Evolutionary conservation across 164 flowering plant species (phyloP).

Genomic region (Magnolia kwangsiensis): DNA sequence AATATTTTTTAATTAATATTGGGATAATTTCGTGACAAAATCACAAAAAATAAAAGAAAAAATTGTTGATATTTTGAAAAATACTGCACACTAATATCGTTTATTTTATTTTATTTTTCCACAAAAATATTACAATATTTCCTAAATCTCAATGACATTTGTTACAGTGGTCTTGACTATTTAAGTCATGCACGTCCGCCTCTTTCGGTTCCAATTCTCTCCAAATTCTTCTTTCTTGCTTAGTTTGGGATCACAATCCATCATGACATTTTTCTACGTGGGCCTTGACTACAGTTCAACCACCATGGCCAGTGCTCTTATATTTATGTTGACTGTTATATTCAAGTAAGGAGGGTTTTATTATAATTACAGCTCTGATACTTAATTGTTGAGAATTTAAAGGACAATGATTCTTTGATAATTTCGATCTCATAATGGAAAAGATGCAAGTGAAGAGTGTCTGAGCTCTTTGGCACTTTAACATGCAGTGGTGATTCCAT

Average conservation of each 20-base stretch:
- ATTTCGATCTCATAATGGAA: conserved; percentile 35
- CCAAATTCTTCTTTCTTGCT: conserved; percentile 37
- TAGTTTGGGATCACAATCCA: conserved; percentile 35
- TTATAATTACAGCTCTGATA: too few relatives aligned
- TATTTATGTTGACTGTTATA: conserved; percentile 35
- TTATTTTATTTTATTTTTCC: too few relatives aligned
- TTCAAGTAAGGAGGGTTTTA: conserved; percentile 19
- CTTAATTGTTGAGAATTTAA: too few relatives aligned
- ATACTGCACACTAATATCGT: too few relatives aligned
- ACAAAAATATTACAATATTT: too few relatives aligned
- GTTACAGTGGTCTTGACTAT: too few relatives aligned
- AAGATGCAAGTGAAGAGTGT: conserved; percentile 18
- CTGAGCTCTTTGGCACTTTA: conserved; percentile 35
- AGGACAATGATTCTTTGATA: background rate
- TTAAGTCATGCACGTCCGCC: conserved; percentile 24
- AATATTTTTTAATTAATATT: too few relatives aligned
- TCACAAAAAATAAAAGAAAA: too few relatives aligned
- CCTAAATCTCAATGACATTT: too few relatives aligned
- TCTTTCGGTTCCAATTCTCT: conserved; percentile 18
- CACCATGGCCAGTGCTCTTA: conserved; percentile 38
- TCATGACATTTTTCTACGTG: conserved; percentile 27
- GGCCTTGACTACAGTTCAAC: conserved; percentile 39
- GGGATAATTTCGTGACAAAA: too few relatives aligned
- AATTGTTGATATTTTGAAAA: too few relatives aligned
- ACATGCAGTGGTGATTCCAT: conserved; percentile 41